Percentiles rank a stretch among this genome's conserved stretches.
These are phyloP conservation scores for Fusarium graminum DNA, from an alignment of 2,329 filamentous ascomycete genomes.

Conservation along the genomic window DNA sequence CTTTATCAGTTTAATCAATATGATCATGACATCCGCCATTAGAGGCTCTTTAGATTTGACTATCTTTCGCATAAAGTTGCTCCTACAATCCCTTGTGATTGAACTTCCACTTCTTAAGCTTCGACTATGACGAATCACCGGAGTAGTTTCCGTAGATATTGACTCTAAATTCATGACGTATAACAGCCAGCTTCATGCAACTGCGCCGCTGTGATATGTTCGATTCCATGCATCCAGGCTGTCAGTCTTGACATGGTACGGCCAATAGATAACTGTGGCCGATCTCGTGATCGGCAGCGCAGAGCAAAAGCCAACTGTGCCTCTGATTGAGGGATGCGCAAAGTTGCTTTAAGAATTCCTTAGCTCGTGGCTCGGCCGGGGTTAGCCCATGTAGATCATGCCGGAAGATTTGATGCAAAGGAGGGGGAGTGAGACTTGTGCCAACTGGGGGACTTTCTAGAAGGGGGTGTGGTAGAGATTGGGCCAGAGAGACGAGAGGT, in stretches of 20 bases:
- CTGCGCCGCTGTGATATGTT: slow-evolving; percentile 4
- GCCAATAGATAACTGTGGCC: slow-evolving; percentile 16
- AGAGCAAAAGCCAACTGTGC: slow-evolving; percentile 4
- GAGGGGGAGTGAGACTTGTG: slow-evolving; percentile 23
- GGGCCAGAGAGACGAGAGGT: slow-evolving; percentile 4
- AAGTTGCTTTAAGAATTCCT: slow-evolving; percentile 14
- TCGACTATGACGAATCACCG: not conserved
- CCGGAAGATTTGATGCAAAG: slow-evolving; percentile 18
- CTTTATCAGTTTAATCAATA: not conserved
- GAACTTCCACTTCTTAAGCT: not conserved
- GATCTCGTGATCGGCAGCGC: slow-evolving; percentile 39
- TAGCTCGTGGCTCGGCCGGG: slow-evolving; percentile 13
- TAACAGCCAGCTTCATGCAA: not conserved
- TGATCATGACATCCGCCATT: not conserved
- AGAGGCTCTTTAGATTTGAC: not conserved
- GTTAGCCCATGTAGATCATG: slow-evolving; percentile 32
- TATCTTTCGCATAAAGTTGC: not conserved
- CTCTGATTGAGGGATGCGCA: slow-evolving; percentile 24
- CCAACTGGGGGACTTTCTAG: slow-evolving; percentile 16
- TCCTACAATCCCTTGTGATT: not conserved
- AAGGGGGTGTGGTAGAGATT: slow-evolving; percentile 30
- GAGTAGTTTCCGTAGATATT: not conserved
- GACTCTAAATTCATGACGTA: slow-evolving; percentile 8
- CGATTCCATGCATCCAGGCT: slow-evolving; percentile 17
- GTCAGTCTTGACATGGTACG: slow-evolving; percentile 16